Percentiles rank a stretch among this genome's conserved stretches.
Conservation (phyloP, 129 eudicot genomes). For the Escallonia rubra region DNA sequence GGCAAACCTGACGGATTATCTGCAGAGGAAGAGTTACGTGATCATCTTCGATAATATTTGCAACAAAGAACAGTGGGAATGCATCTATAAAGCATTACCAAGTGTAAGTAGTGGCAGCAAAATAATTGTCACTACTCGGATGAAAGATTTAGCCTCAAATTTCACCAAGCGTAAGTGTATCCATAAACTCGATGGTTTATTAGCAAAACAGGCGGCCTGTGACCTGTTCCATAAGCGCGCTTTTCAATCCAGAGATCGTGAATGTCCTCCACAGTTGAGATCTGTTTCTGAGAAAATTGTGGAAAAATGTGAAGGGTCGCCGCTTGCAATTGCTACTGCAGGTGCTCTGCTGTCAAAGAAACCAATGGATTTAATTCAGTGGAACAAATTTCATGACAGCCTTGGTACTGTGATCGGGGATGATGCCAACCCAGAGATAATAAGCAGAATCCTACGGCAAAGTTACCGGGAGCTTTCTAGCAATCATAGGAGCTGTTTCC, state of each 20-base stretch:
- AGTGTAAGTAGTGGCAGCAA: constrained; percentile 1
- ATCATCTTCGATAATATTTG: constrained; percentile 28
- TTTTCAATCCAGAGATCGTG: background rate
- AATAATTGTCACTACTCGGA: constrained; percentile 19
- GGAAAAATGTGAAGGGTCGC: constrained; percentile 14
- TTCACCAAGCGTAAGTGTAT: background rate
- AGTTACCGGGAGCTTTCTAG: constrained; percentile 17
- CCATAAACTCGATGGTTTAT: background rate
- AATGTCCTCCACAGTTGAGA: constrained; percentile 8
- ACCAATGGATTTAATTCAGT: background rate
- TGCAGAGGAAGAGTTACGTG: constrained; percentile 6
- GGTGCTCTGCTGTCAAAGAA: constrained; percentile 9
- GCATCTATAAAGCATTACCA: constrained; percentile 2
- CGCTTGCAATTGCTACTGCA: constrained; percentile 13
- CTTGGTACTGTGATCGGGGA: background rate
- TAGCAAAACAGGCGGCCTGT: constrained; percentile 3
- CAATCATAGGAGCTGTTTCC: constrained; percentile 18
- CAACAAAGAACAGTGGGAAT: constrained; percentile 14
- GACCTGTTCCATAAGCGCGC: constrained; percentile 3
- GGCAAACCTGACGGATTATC: background rate
- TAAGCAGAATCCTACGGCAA: background rate
- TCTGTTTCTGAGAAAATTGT: background rate
- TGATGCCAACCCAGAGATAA: too few species aligned
- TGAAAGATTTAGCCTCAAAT: background rate
- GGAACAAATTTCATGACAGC: constrained; percentile 5